A percentile compares a stretch with the other conserved stretches of the same genome.
phyloP scores from a whole-genome alignment of 345 rosid species.

The sweet orange (Citrus sinensis) region DVS_A1.0 CM039162.1:25213001-25213500 shows the following conservation, averaged over 20 bases:
- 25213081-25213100: not conserved
- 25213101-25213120: not conserved
- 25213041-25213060: not conserved
- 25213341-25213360: not conserved
- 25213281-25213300: not conserved
- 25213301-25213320: not conserved
- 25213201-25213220: not conserved
- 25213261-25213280: not conserved
- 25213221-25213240: not conserved
- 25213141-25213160: not conserved
- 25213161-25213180: not conserved
- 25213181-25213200: not conserved
- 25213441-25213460: not conserved
- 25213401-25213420: not conserved
- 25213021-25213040: not conserved
- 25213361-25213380: not conserved
- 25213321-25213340: constrained; percentile 1
- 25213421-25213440: not conserved
- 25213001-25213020: not conserved
- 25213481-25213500: not conserved
- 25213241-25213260: not conserved
- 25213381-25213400: not conserved
- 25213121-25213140: not conserved
- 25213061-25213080: not conserved
- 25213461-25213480: not conserved